Percentiles rank a stretch among this genome's conserved stretches.
Conservation (phyloP, 2,329 filamentous ascomycete genomes). For the Macrophomina tecta region DNA sequence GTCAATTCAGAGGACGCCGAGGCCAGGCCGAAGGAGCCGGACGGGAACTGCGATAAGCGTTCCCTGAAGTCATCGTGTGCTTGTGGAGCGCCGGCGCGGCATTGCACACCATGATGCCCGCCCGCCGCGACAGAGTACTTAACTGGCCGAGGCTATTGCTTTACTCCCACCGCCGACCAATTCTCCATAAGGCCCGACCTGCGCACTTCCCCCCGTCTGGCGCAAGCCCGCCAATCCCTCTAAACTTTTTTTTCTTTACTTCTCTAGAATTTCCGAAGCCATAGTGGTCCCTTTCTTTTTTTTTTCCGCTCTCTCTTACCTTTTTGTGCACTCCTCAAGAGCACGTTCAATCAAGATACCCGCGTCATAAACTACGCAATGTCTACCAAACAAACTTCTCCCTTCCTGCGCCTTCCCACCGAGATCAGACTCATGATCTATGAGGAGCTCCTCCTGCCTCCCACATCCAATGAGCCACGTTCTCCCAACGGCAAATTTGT, state of each 20-base stretch:
- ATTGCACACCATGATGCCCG: conserved; percentile 22
- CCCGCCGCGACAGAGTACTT: conserved; percentile 4
- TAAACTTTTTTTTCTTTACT: background rate
- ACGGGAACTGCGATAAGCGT: conserved; percentile 8
- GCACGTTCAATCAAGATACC: background rate
- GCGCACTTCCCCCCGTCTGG: conserved; percentile 10
- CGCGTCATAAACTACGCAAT: background rate
- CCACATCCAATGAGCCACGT: conserved; percentile 17
- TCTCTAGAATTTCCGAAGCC: background rate
- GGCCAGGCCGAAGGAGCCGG: background rate
- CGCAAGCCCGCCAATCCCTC: background rate
- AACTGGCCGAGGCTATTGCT: conserved; percentile 10
- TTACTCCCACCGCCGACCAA: background rate
- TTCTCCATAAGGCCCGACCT: conserved; percentile 13
- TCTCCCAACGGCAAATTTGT: conserved; percentile 5
- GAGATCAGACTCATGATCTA: conserved; percentile 57
- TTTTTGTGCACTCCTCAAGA: background rate
- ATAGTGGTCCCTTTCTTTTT: background rate
- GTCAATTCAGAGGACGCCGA: background rate
- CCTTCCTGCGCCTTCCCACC: conserved; percentile 50
- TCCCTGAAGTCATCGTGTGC: conserved; percentile 10
- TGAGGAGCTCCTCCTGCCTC: conserved; percentile 48
- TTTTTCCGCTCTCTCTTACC: too few relatives aligned
- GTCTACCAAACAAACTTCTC: background rate
- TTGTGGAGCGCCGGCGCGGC: conserved; percentile 15